Base-by-base conservation (phyloP, 345 rosid genomes). In the Lumnitzera littorea region DNA sequence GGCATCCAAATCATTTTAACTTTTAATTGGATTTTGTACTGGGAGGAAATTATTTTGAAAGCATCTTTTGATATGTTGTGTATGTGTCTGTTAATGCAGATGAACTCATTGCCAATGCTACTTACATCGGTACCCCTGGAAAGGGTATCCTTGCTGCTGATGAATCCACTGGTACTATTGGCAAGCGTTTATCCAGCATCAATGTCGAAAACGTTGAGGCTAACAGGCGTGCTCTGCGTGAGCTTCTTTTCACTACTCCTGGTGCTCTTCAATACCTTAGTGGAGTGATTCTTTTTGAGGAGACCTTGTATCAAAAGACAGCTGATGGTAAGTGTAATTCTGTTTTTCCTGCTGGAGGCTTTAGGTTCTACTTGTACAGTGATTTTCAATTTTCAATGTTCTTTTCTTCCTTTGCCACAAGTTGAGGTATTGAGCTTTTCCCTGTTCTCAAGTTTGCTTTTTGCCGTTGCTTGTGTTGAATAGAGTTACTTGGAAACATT, bases 81-180 rank as follows among this genome's bases (percentile, higher is more conserved):
- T 9, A 7, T 4, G 7, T 36, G 1, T 36, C 11, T 36, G 10
- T 36, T 55, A 15, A 16, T 27, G 77, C 74, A 89, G 96, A 86
- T 56, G 97, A 92, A 83, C 85, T 92, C 46, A 81, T 73, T 49
- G 74, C 76, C 9, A 92, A 87, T 29, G 98, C 96, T 57, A 82
- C 94, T 60, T 92, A 92, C 82, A 89, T 92, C 56, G 98, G 98
- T 56, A 89, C 94, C 65, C 98, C 97, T 14, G 98, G 96, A 20
- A 92, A 92, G 75, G 98, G 98, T 67, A 92, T 92, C 53, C 96
- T 92, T 23, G 98, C 97, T 17, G 97, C 96, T 46, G 98, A 92
- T 71, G 96, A 92, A 70, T 89, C 98, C 13, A 92, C 96, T 0
- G 98, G 96, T 24, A 92, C 98, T 4, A 92, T 92, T 0, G 98